Base-by-base conservation (phyloP, 192 early-diverging fungal genomes). In the Backusella circina region DNA sequence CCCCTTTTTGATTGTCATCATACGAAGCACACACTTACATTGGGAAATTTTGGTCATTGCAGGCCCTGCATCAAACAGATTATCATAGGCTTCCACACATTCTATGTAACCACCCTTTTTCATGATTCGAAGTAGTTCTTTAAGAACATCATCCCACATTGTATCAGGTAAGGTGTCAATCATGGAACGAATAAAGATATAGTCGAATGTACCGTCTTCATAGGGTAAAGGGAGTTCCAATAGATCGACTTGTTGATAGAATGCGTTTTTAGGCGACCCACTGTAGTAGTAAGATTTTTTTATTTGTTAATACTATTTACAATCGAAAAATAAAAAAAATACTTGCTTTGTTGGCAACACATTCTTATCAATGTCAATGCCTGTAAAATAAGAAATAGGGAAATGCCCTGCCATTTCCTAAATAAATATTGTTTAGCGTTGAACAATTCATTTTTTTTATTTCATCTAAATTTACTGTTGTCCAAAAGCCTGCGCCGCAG, bases 41-140 rank as follows among this genome's bases (percentile, higher is more conserved):
- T 70, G 38, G 9, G 50, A 64, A 57, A 76, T 61, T 5, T 47
- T 70, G 38, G 26, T 70, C 75, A 76, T 76, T 30, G 44, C 67
- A 64, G 75, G 75, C 16, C 75, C 75, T 54, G 68, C 67, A 70
- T 76, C 75, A 33, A 76, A 69, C 30, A 76, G 23, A 70, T 76
- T 54, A 28, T 68, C 51, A 64, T 76, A 76, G 8, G 75, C 67
- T 65, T 76, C 75, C 54, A 68, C 51, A 64, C 75, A 76, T 70
- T 76, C 75, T 50, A 76, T 47, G 39, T 70, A 76, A 5, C 68
- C 75, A 71, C 75, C 75, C 38, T 76, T 76, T 39, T 76, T 76
- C 68, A 76, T 70, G 10, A 76, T 68, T 38, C 75, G 21, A 15
- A 76, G 51, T 15, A 76, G 18, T 21, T 76, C 75, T 3, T 70